Conservation (phyloP, 306 rosid species). For the Boehmeria nivea region DNA sequence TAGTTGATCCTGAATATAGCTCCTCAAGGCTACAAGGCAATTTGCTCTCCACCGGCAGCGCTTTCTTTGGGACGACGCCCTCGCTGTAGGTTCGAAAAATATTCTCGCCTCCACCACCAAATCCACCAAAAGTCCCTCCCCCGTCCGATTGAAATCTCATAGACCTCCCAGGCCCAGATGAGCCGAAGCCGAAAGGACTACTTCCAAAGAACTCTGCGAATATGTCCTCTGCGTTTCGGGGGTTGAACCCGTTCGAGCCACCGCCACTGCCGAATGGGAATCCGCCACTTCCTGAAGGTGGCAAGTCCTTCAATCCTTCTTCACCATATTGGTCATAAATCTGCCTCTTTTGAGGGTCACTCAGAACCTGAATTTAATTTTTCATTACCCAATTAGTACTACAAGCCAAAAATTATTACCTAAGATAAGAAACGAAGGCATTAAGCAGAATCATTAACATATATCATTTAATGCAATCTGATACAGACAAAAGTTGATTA, state of each 20-base stretch:
- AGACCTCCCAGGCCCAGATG: constrained; percentile 71
- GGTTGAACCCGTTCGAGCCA: constrained; percentile 65
- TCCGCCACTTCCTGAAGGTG: constrained; percentile 52
- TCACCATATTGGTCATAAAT: constrained; percentile 84
- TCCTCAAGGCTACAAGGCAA: constrained; percentile 81
- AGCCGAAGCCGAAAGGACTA: constrained; percentile 82
- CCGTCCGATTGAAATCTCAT: constrained; percentile 63
- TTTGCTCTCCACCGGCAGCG: constrained; percentile 74
- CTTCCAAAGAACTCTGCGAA: constrained; percentile 95
- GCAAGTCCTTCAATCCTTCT: constrained; percentile 84
- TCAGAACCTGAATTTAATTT: constrained; percentile 77
- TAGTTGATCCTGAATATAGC: constrained; percentile 76
- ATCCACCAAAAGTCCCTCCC: constrained; percentile 56
- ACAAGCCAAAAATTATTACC: not conserved
- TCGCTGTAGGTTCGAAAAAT: constrained; percentile 49
- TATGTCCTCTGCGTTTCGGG: constrained; percentile 88
- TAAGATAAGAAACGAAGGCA: no score
- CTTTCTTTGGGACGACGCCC: constrained; percentile 57
- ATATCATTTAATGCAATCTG: no score
- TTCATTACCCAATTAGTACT: no score
- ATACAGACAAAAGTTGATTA: no score
- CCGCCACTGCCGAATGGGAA: constrained; percentile 36
- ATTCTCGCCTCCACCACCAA: constrained; percentile 40
- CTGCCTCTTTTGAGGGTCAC: constrained; percentile 72
- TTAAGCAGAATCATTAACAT: no score